Evolutionary conservation across 495 filamentous ascomycete species (phyloP).

Genomic region (Aspergillus nanangensis): DNA sequence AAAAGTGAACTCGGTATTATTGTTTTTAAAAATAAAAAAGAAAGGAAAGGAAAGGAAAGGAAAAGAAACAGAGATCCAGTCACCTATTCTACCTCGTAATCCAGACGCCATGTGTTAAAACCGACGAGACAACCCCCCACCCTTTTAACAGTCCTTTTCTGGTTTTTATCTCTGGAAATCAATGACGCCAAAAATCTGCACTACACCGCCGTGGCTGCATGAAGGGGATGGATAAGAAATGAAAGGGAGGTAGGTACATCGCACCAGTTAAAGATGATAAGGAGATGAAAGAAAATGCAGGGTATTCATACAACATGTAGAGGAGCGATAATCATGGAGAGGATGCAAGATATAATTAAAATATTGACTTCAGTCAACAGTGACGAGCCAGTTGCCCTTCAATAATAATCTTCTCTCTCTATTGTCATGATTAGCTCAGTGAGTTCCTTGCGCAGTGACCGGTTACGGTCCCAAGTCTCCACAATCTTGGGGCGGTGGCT

Average conservation of each 20-base stretch:
- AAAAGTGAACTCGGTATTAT: constrained; percentile 3
- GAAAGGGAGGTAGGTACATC: not conserved
- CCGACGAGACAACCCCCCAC: constrained; percentile 1
- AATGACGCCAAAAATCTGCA: not conserved
- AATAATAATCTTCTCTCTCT: constrained; percentile 39
- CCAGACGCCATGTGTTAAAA: constrained; percentile 17
- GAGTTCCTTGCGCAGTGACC: constrained; percentile 38
- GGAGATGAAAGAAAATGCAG: constrained; percentile 8
- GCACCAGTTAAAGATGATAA: constrained; percentile 8
- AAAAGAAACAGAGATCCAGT: constrained; percentile 6
- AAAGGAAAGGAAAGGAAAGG: constrained; percentile 1
- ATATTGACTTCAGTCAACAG: no score
- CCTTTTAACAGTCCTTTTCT: not conserved
- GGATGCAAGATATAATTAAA: constrained; percentile 14
- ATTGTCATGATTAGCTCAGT: constrained; percentile 44
- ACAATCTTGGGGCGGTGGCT: constrained; percentile 40
- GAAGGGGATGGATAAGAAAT: not conserved
- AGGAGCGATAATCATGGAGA: not conserved
- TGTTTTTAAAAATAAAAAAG: not conserved
- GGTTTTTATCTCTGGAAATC: not conserved
- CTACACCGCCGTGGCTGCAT: not conserved
- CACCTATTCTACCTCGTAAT: constrained; percentile 16
- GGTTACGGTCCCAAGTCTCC: constrained; percentile 40
- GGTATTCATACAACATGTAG: constrained; percentile 21
- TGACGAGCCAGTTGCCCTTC: constrained; percentile 3